Evolutionary conservation across 2,329 filamentous ascomycete genomes (phyloP).

Genomic region (Zymoseptoria ardabiliae): DNA sequence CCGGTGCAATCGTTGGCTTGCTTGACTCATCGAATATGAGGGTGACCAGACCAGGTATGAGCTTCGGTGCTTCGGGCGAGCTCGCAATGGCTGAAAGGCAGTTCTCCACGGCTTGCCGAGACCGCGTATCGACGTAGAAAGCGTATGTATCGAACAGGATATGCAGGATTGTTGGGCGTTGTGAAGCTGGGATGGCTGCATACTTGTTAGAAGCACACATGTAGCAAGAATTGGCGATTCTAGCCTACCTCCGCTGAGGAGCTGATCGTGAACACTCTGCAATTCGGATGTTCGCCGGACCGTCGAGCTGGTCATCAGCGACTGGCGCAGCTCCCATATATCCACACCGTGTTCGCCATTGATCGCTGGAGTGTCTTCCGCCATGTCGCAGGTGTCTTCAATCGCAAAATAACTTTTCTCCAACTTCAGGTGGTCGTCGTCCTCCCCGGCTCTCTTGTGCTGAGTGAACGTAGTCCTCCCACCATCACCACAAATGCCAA

Average conservation of each 20-base stretch:
- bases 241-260: conserved; percentile 37
- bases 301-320: conserved; percentile 41
- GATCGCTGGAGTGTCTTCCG: conserved; percentile 5
- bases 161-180: conserved; percentile 42
- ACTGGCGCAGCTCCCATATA: conserved; percentile 27
- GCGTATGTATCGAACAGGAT: conserved; percentile 82
- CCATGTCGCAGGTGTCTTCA: conserved; percentile 6
- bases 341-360: conserved; percentile 18
- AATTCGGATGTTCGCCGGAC: conserved; percentile 42
- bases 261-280: conserved; percentile 36
- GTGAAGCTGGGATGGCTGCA: conserved; percentile 15
- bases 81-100: conserved; percentile 66
- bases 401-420: neutral
- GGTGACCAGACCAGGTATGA: conserved; percentile 58
- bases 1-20: conserved; percentile 69
- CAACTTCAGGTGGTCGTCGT: neutral
- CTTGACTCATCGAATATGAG: conserved; percentile 64
- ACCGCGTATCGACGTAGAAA: conserved; percentile 77
- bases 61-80: conserved; percentile 47
- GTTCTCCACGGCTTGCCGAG: conserved; percentile 72
- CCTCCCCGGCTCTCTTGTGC: conserved; percentile 19
- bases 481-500: neutral
- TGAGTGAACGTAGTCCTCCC: neutral
- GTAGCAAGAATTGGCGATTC: conserved; percentile 1
- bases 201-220: neutral